phyloP scores from a whole-genome alignment of 2,329 filamentous ascomycete genomes.

The Fusarium duplospermum region DNA sequence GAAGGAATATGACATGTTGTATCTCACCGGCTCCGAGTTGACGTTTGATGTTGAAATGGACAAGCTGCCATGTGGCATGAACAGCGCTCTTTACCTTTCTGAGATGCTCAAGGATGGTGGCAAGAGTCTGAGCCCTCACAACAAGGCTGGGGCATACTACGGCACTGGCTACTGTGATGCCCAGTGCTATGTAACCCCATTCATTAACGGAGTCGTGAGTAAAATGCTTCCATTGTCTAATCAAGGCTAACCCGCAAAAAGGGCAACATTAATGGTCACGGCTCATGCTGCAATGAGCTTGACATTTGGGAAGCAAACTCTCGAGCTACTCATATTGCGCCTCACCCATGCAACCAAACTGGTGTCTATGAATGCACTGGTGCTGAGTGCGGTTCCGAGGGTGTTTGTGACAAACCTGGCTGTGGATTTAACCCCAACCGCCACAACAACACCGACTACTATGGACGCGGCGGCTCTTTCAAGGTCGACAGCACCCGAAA shows the following conservation, averaged over 20 bases:
- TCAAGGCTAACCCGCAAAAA: neutral
- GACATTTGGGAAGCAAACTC: constrained; percentile 68
- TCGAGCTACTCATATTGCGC: constrained; percentile 57
- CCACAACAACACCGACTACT: constrained; percentile 45
- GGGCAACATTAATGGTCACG: constrained; percentile 35
- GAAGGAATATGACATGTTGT: constrained; percentile 69
- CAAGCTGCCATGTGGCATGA: constrained; percentile 73
- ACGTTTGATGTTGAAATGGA: constrained; percentile 75
- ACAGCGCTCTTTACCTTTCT: constrained; percentile 73
- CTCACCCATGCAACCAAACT: constrained; percentile 60
- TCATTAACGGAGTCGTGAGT: constrained; percentile 62
- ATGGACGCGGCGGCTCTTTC: constrained; percentile 46
- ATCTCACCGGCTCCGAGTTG: constrained; percentile 71
- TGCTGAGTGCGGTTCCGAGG: constrained; percentile 51
- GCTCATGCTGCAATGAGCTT: constrained; percentile 66
- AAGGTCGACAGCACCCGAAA: constrained; percentile 52
- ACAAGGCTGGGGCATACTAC: constrained; percentile 68
- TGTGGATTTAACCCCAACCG: constrained; percentile 59
- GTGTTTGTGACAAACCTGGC: constrained; percentile 58
- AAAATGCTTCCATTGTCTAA: rapidly evolving
- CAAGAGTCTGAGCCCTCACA: constrained; percentile 56
- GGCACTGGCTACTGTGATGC: constrained; percentile 74
- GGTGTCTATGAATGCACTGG: constrained; percentile 59
- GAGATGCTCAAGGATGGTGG: constrained; percentile 70
- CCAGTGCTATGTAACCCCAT: constrained; percentile 64